phyloP scores from a whole-genome alignment of 805 yeast genomes.

The Starmerella tilneyi region DNA sequence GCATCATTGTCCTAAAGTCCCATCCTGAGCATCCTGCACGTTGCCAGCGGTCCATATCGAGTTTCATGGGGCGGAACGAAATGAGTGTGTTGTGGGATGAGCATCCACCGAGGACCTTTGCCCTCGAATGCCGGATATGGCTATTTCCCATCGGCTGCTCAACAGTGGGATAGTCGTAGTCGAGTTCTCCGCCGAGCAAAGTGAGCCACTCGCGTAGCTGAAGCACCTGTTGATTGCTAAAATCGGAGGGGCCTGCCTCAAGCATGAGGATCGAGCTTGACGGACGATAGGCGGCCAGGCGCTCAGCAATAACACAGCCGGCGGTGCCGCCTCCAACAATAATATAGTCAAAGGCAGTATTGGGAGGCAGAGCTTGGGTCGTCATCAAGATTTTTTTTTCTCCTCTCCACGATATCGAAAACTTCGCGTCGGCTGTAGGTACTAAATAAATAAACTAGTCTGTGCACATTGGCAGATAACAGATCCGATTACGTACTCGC shows the following conservation, averaged over 20 bases:
- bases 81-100: conserved; percentile 31
- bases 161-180: conserved; percentile 31
- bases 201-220: conserved; percentile 19
- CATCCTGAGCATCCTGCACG: conserved; percentile 29
- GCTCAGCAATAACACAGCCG: conserved; percentile 30
- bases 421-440: no score
- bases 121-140: conserved; percentile 28
- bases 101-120: conserved; percentile 31
- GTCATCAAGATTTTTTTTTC: conserved; percentile 1
- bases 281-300: conserved; percentile 30
- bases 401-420: background rate
- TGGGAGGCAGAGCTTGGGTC: conserved; percentile 9
- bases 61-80: conserved; percentile 30
- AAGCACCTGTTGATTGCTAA: conserved; percentile 8
- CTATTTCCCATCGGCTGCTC: conserved; percentile 19
- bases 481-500: no score
- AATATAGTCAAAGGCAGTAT: conserved; percentile 23
- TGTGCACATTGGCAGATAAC: no score
- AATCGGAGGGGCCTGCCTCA: conserved; percentile 29
- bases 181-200: conserved; percentile 28
- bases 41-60: conserved; percentile 29
- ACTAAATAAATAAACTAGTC: no score
- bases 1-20: conserved; percentile 28
- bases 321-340: conserved; percentile 31
- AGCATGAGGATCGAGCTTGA: conserved; percentile 27